Percentiles rank a stretch among this genome's conserved stretches.
phyloP scores from a whole-genome alignment of 2,329 filamentous ascomycete genomes.

The Exophiala oligosperma region DNA sequence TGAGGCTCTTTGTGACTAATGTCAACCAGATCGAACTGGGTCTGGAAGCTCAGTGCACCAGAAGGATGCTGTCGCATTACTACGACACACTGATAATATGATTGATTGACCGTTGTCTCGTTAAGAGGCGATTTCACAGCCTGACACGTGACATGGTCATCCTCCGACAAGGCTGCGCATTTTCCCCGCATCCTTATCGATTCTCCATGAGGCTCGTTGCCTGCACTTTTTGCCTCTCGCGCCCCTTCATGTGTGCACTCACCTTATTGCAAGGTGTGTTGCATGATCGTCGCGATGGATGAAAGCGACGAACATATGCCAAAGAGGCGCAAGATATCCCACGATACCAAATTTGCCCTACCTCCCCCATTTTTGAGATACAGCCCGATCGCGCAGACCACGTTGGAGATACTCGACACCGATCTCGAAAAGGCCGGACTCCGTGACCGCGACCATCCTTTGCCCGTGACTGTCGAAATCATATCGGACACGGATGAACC shows the following conservation, averaged over 20 bases:
- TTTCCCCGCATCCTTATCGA: not conserved
- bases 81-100: too few species aligned
- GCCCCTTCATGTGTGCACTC: too few species aligned
- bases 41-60: too few species aligned
- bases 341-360: not conserved
- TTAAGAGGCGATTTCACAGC: too few species aligned
- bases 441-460: not conserved
- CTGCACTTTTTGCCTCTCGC: not conserved
- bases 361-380: conserved; percentile 18
- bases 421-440: not conserved
- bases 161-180: too few species aligned
- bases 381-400: conserved; percentile 9
- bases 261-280: too few species aligned
- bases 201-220: not conserved
- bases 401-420: not conserved
- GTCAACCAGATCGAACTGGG: too few species aligned
- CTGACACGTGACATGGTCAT: too few species aligned
- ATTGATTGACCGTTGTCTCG: too few species aligned
- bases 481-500: not conserved
- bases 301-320: not conserved
- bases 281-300: conserved; percentile 2
- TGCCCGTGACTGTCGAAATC: conserved; percentile 9
- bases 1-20: too few species aligned
- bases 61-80: too few species aligned
- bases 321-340: conserved; percentile 13